Evolutionary conservation across 495 filamentous ascomycete genomes (phyloP), one percentile per base, ranked within the genome.

Genomic region (Chaetomium tenue): DNA sequence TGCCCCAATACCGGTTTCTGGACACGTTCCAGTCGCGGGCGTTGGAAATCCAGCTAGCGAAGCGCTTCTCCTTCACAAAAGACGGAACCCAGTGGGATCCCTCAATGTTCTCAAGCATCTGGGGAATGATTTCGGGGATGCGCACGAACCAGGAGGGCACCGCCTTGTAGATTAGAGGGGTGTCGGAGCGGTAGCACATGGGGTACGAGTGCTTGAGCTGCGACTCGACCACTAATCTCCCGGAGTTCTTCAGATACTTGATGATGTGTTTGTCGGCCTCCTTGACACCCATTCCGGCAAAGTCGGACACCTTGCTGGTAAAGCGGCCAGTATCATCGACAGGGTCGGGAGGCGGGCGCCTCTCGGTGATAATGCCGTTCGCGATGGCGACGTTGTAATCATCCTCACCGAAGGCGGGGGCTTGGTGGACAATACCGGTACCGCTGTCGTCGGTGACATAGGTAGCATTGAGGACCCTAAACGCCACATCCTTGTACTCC

Each of bases 11-110:
- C 59, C 94, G 85, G 75, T 96, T 97, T 47, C 94, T 84, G 52
- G 92, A 95, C 44, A 98, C 88, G 75, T 97, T 97, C 94, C 94
- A 98, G 77, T 98, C 94, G 48, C 90, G 87, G n/a, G 94, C 92
- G 73, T 93, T 96, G 42, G 84, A 80, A 63, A 76, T 72, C 74
- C 74, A 76, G 68, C 71, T 81, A 8, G 86, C 83, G 71, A 98
- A 98, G 33, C 94, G 84, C 62, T 88, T 89, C 64, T 97, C 93
- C 75, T 97, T 98, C 48, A 98, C 92, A 67, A 91, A 90, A 2
- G 83, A 86, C 2, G 94, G 94, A 13, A 97, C 93, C 94, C 94
- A 98, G 72, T 96, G 91, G 4, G 93, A 94, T 12, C 84, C 84
- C 68, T 96, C 88, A 65, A 98, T 94, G 66, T 93, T 93, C 66